Conservation (phyloP, 208 protist species). For the Trypanosoma brucei region DNA sequence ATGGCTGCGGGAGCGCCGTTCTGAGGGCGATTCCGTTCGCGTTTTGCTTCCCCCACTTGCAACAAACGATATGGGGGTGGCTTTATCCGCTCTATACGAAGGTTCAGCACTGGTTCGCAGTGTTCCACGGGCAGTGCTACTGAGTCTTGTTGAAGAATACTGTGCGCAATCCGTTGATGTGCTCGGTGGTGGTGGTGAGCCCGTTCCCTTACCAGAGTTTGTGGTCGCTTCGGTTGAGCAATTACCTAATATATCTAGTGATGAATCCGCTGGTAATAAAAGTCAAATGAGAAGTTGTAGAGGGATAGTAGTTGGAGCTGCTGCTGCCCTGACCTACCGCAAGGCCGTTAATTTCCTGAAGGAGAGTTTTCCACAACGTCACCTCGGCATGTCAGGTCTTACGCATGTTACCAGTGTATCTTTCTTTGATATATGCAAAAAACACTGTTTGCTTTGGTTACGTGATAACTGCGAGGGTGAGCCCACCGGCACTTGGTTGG, state of each 20-base stretch:
- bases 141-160: conserved; percentile 60
- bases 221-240: conserved; percentile 47
- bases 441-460: conserved; percentile 75
- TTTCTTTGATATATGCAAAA: conserved; percentile 57
- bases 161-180: conserved; percentile 61
- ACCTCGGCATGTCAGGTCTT: conserved; percentile 39
- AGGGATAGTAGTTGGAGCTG: conserved; percentile 53
- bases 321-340: conserved; percentile 48
- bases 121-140: conserved; percentile 42
- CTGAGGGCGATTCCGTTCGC: conserved; percentile 23
- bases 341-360: conserved; percentile 57
- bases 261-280: conserved; percentile 9
- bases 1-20: conserved; percentile 48
- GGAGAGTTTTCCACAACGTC: conserved; percentile 33
- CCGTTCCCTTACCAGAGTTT: conserved; percentile 63
- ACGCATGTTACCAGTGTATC: conserved; percentile 35
- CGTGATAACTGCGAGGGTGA: conserved; percentile 38
- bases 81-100: conserved; percentile 52
- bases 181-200: conserved; percentile 51
- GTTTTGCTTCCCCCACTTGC: conserved; percentile 22
- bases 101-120: conserved; percentile 33
- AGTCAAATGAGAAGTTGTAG: conserved; percentile 40
- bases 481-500: conserved; percentile 21
- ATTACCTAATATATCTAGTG: conserved; percentile 22
- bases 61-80: conserved; percentile 46